Conservation (phyloP, 768 basidiomycete genomes). For the Boletus insuetus region DNA sequence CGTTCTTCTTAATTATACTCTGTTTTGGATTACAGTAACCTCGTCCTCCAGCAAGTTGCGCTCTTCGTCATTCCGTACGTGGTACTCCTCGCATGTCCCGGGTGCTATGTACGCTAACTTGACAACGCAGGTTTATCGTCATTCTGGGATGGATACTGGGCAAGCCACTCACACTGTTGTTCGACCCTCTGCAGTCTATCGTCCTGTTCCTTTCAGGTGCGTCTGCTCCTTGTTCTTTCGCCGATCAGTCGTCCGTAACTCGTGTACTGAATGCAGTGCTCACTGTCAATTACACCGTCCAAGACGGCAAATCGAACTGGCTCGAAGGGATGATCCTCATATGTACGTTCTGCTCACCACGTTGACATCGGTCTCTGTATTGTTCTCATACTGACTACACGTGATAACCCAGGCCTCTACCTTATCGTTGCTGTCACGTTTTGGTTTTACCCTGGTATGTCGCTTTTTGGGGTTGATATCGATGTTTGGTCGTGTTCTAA, state of each 20-base stretch:
- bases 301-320: slow-evolving; percentile 90
- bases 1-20: slow-evolving; percentile 24
- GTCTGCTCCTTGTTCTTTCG: slow-evolving; percentile 8
- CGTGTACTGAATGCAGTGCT: slow-evolving; percentile 46
- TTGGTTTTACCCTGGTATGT: slow-evolving; percentile 51
- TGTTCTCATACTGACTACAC: background rate
- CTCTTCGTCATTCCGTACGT: slow-evolving; percentile 65
- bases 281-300: slow-evolving; percentile 81
- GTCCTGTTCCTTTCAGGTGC: slow-evolving; percentile 20
- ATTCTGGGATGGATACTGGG: slow-evolving; percentile 77
- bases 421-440: slow-evolving; percentile 54
- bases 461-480: background rate
- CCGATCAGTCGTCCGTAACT: background rate
- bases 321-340: slow-evolving; percentile 86
- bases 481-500: slow-evolving; percentile 1
- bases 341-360: slow-evolving; percentile 35
- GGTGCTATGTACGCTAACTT: slow-evolving; percentile 7
- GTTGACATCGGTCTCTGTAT: background rate
- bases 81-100: background rate
- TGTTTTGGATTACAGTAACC: background rate
- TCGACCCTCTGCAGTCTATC: slow-evolving; percentile 81
- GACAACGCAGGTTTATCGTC: slow-evolving; percentile 57
- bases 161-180: slow-evolving; percentile 77
- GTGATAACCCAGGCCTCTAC: slow-evolving; percentile 42
- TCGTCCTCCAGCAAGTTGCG: slow-evolving; percentile 58